Percentiles rank a stretch among this genome's conserved stretches.
Evolutionary conservation across 169 alveolate species (phyloP).

Genomic region (Besnoitia besnoiti): DNA sequence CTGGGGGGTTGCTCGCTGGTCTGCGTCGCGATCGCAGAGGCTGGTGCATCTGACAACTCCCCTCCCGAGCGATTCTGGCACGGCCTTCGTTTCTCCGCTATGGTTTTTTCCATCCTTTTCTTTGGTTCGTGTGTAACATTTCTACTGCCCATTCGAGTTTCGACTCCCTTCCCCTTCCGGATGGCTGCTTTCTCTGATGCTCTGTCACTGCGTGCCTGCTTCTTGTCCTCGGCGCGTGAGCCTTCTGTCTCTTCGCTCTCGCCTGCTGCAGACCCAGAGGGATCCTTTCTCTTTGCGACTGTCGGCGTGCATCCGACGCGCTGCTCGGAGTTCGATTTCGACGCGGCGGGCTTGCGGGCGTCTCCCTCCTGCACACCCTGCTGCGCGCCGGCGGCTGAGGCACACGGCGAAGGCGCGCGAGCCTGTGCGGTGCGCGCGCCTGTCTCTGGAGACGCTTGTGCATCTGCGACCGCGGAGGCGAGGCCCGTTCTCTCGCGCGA

Average conservation of each 20-base stretch:
- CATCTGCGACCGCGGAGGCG: neutral
- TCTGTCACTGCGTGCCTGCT: neutral
- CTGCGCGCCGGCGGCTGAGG: slow-evolving; percentile 24
- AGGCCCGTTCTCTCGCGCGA: slow-evolving; percentile 34
- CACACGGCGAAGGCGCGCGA: neutral
- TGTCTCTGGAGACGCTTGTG: neutral
- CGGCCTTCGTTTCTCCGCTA: too few relatives aligned
- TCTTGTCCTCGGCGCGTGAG: neutral
- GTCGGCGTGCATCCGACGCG: slow-evolving; percentile 92
- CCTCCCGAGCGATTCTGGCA: too few relatives aligned
- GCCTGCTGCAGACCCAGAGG: slow-evolving; percentile 77
- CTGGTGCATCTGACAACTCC: too few relatives aligned
- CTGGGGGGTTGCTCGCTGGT: too few relatives aligned
- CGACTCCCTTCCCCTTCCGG: neutral
- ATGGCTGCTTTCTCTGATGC: neutral
- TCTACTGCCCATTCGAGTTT: too few relatives aligned
- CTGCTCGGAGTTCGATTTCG: slow-evolving; percentile 78
- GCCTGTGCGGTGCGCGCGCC: too few relatives aligned
- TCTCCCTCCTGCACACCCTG: slow-evolving; percentile 21
- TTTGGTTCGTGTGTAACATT: too few relatives aligned
- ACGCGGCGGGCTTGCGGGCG: neutral
- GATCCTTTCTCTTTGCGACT: slow-evolving; percentile 82
- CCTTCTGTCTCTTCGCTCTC: neutral
- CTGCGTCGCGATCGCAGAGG: too few relatives aligned
- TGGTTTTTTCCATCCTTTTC: too few relatives aligned